These are phyloP conservation scores for Penstemon eatonii DNA, from an alignment of 257 asterid species.

Conservation along the genomic window DNA sequence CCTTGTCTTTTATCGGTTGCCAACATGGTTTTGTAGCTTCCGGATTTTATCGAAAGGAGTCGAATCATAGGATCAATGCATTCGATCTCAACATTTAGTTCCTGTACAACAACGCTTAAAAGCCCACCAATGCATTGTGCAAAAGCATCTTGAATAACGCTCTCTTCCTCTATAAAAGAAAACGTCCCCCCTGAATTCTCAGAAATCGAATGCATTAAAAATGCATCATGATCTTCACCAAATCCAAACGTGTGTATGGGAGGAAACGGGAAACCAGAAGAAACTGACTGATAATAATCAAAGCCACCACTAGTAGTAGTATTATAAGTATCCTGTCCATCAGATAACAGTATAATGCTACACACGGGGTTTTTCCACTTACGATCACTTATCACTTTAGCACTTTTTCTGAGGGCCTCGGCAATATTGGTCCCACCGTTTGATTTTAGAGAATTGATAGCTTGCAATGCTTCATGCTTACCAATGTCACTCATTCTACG, in stretches of 20 bases:
- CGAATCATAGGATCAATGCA: slow-evolving; percentile 51
- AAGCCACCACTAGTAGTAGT: slow-evolving; percentile 27
- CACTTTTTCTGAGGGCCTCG: slow-evolving; percentile 72
- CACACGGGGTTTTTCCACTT: slow-evolving; percentile 67
- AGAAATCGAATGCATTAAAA: slow-evolving; percentile 71
- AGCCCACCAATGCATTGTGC: slow-evolving; percentile 98
- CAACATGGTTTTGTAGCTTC: slow-evolving; percentile 61
- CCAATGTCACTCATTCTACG: slow-evolving; percentile 71
- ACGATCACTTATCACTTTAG: slow-evolving; percentile 74
- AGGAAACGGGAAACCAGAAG: slow-evolving; percentile 56
- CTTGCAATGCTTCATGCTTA: slow-evolving; percentile 65
- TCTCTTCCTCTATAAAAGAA: slow-evolving; percentile 84
- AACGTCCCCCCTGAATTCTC: slow-evolving; percentile 93
- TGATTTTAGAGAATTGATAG: slow-evolving; percentile 75
- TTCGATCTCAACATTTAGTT: slow-evolving; percentile 56
- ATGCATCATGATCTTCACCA: slow-evolving; percentile 88
- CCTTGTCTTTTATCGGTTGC: slow-evolving; percentile 48
- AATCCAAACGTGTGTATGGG: slow-evolving; percentile 93
- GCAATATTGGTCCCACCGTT: slow-evolving; percentile 89
- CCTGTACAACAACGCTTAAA: slow-evolving; percentile 80
- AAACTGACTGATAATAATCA: slow-evolving; percentile 33
- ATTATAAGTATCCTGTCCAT: slow-evolving; percentile 85
- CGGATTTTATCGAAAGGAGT: slow-evolving; percentile 62
- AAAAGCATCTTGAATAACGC: slow-evolving; percentile 89
- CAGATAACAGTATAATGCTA: slow-evolving; percentile 78